A percentile compares a stretch with the other conserved stretches of the same genome.
These are phyloP conservation scores for Podospora appendiculata DNA, from an alignment of 495 filamentous ascomycete species.

Conservation along the genomic window DNA sequence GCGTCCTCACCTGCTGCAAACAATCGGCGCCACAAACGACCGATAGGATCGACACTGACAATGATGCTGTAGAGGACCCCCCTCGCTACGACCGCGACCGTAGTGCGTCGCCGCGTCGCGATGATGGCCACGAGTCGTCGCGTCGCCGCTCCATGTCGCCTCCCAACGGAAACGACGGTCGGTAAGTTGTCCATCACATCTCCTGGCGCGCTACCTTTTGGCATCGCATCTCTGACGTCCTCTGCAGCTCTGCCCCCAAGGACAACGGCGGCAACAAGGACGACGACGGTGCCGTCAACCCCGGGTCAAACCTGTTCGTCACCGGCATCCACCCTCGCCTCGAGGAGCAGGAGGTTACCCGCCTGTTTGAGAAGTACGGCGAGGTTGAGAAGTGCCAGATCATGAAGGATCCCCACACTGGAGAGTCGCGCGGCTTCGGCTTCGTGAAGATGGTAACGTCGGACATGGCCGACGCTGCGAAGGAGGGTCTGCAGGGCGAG, in stretches of 20 bases:
- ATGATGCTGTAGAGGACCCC: conserved; percentile 50
- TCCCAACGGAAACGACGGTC: conserved; percentile 65
- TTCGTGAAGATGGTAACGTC: conserved; percentile 98
- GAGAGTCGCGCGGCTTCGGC: conserved; percentile 97
- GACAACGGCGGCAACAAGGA: conserved; percentile 43
- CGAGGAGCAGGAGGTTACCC: conserved; percentile 80
- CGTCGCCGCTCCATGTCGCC: conserved; percentile 67
- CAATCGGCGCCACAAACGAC: background rate
- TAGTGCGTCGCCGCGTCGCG: conserved; percentile 86
- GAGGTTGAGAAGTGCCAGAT: conserved; percentile 99
- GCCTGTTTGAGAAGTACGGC: conserved; percentile 97
- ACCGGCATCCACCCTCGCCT: conserved; percentile 96
- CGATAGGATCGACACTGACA: background rate
- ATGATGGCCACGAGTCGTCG: conserved; percentile 54
- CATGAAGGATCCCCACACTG: conserved; percentile 96
- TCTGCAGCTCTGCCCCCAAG: conserved; percentile 15
- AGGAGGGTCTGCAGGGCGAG: conserved; percentile 92
- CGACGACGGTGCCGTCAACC: conserved; percentile 76
- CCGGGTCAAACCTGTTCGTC: conserved; percentile 97
- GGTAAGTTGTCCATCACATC: conserved; percentile 19
- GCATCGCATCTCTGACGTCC: background rate
- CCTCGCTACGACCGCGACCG: conserved; percentile 73
- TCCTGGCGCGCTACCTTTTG: background rate
- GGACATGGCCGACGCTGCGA: conserved; percentile 91
- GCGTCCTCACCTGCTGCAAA: background rate